Evolutionary conservation across 495 filamentous ascomycete species (phyloP), one percentile per base, ranked within the genome.

Genomic region (Xylaria curta): DNA sequence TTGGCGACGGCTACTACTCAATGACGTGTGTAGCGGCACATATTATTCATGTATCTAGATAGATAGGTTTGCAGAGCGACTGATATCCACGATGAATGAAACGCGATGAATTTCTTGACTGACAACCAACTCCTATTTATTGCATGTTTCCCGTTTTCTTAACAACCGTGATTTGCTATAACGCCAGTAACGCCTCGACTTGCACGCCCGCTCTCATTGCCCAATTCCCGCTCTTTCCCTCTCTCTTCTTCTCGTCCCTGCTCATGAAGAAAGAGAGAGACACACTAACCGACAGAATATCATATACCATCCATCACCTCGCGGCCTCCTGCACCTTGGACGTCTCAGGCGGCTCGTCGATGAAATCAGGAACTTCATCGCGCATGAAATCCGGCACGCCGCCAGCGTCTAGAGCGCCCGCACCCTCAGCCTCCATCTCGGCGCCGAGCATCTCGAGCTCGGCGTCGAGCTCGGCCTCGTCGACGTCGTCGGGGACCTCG

Each of bases 401-500:
- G 28, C 88, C 89, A 24, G 85, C 85, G 62, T 89, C 87, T 21
- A 71, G 8, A 12, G 85, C 87, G 56, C 87, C 82, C 58, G 84
- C 85, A 51, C 81, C 74, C 69, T 92, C 90, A 69, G 95, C 85
- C 83, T 97, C 91, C 17, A 91, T 90, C 83, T 99, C 96, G 72
- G 95, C 93, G 8, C 95, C 94, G 28, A 99, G 83, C 36, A 95
- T 93, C 84, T 99, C 96, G 74, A 99, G 83, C 84, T 99, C 96
- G 4, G 97, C 97, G 82, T 99, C 96, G 72, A 98, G 83, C 83
- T 99, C 96, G 2, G 92, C 91, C 89, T 99, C 97, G 83, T 99
- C 96, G 68, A 99, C 95, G 78, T 98, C 95, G 79, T 99, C 96
- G 1, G 96, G 96, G 28, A 99, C 85, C 79, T 98, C 96, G 80